Percentiles rank a stretch among this genome's conserved stretches.
Evolutionary conservation across 177 flowering plant species (phyloP).

Genomic region (Vitis hybrid): DNA sequence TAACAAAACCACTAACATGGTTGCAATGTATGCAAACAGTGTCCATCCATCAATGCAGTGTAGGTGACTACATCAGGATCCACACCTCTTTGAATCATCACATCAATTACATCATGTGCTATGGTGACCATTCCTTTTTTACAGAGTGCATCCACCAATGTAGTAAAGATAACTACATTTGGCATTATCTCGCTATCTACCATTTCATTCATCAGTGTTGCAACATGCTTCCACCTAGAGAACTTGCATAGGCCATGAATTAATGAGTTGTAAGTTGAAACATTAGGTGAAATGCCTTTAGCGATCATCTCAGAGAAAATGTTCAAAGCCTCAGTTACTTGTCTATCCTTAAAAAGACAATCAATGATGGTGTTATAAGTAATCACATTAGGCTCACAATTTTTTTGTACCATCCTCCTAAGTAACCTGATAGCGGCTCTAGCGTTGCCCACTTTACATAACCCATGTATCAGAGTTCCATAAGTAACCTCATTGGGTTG

Average conservation of each 20-base stretch:
- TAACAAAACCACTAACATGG: no score
- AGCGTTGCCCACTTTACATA: background rate
- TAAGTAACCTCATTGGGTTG: no score
- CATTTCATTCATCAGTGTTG: no score
- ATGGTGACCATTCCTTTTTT: background rate
- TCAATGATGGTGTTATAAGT: constrained; percentile 16
- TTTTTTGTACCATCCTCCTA: constrained; percentile 1
- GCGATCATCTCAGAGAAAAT: constrained; percentile 7
- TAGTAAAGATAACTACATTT: no score
- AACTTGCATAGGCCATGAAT: background rate
- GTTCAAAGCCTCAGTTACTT: constrained; percentile 4
- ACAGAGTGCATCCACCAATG: no score
- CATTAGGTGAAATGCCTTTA: constrained; percentile 9
- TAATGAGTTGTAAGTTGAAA: constrained; percentile 18
- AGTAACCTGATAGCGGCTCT: constrained; percentile 11
- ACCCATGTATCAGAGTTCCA: no score
- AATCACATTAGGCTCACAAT: background rate
- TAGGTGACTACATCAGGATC: constrained; percentile 5
- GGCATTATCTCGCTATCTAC: no score
- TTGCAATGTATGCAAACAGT: background rate
- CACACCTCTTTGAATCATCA: background rate
- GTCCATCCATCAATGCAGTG: background rate
- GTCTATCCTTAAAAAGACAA: constrained; percentile 13
- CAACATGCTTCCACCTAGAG: no score
- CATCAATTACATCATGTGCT: background rate